Conservation (phyloP, 148 eudicot species). For the Rhododendron simsii region DNA sequence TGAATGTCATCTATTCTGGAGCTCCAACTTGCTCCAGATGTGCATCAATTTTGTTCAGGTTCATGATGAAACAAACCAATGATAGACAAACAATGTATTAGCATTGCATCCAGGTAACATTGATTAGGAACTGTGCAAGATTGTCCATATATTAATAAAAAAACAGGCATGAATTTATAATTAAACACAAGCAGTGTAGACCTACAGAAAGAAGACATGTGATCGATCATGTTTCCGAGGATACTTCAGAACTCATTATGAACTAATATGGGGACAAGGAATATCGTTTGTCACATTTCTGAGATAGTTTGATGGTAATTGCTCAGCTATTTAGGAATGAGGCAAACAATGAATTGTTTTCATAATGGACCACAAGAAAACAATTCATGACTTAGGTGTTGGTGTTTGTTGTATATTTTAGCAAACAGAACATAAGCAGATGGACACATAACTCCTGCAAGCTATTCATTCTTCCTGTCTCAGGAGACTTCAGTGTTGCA, state of each 20-base stretch:
- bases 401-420: neutral
- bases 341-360: neutral
- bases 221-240: neutral
- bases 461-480: neutral
- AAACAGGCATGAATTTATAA: neutral
- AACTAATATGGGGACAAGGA: neutral
- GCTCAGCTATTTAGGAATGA: neutral
- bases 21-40: neutral
- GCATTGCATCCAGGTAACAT: neutral
- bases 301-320: neutral
- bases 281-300: neutral
- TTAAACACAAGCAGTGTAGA: neutral
- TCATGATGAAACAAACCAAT: neutral
- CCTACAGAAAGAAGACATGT: neutral
- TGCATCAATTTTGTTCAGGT: neutral
- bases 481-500: neutral
- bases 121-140: neutral
- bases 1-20: neutral
- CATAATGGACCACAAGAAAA: neutral
- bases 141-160: neutral
- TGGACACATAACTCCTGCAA: neutral
- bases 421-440: neutral
- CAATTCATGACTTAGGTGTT: neutral
- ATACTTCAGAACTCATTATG: neutral
- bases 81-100: neutral